These are phyloP conservation scores for Ceratocystiopsis brevicomis DNA, from an alignment of 2,329 filamentous ascomycete species.

Conservation along the genomic window DNA sequence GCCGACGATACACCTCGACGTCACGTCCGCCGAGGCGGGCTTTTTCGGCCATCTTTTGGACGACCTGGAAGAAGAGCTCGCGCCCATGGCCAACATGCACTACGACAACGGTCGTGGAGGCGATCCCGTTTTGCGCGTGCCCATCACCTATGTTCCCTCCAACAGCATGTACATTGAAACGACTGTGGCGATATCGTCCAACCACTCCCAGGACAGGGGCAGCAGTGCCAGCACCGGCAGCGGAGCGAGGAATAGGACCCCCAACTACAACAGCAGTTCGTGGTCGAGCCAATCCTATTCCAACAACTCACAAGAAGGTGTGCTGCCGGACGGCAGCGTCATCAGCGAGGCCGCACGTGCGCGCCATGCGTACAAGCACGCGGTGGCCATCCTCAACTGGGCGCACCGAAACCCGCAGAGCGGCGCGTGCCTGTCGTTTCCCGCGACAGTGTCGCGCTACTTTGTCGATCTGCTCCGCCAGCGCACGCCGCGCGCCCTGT, in stretches of 20 bases:
- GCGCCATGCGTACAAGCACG: constrained; percentile 40
- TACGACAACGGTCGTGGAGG: background rate
- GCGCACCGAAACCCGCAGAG: constrained; percentile 41
- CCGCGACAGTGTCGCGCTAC: constrained; percentile 41
- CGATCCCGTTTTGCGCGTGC: background rate
- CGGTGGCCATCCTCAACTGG: constrained; percentile 48
- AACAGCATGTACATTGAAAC: constrained; percentile 12
- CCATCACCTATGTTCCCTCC: constrained; percentile 4
- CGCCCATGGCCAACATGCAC: constrained; percentile 10
- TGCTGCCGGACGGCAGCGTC: too few species aligned
- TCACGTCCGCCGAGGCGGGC: constrained; percentile 30
- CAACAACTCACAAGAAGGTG: too few species aligned
- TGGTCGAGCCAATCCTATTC: too few species aligned
- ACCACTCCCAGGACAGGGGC: too few species aligned
- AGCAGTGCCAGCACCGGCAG: too few species aligned
- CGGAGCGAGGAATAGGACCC: too few species aligned
- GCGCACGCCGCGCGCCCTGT: constrained; percentile 40
- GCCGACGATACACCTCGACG: constrained; percentile 40
- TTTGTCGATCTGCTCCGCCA: constrained; percentile 41
- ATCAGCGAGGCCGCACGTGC: constrained; percentile 17
- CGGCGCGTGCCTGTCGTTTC: constrained; percentile 40
- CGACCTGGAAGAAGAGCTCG: constrained; percentile 37
- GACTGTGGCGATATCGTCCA: background rate
- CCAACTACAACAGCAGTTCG: too few species aligned
- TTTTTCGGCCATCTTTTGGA: constrained; percentile 44